Conservation (phyloP, 1,139 yeast genomes). For the Blastobotrys buckinghamii region DNA sequence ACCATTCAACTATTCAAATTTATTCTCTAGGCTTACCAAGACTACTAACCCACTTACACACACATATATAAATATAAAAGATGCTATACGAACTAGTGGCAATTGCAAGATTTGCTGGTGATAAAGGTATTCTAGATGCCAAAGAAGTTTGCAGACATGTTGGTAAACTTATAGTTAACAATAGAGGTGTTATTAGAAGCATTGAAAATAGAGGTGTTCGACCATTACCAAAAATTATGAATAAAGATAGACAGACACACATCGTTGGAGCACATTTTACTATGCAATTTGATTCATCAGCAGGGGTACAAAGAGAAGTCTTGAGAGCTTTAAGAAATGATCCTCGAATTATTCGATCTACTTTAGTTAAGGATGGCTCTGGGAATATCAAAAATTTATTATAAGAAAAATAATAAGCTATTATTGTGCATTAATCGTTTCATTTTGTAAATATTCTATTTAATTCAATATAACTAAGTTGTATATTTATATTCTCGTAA, state of each 20-base stretch:
- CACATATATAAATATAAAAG: neutral
- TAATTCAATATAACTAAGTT: neutral
- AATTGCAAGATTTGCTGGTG: conserved; percentile 54
- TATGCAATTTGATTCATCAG: conserved; percentile 79
- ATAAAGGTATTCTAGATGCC: conserved; percentile 31
- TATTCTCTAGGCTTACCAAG: too few relatives aligned
- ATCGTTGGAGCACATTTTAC: conserved; percentile 86
- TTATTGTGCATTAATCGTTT: too few relatives aligned
- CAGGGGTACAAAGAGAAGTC: conserved; percentile 81
- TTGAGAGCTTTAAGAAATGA: conserved; percentile 74
- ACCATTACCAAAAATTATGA: conserved; percentile 72
- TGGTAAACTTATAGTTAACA: conserved; percentile 75
- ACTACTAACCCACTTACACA: neutral
- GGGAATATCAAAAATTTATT: conserved; percentile 27
- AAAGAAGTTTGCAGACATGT: conserved; percentile 65
- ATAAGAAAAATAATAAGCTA: too few relatives aligned
- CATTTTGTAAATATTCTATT: neutral
- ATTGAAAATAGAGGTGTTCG: conserved; percentile 74
- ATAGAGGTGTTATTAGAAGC: conserved; percentile 87
- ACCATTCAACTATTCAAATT: too few relatives aligned
- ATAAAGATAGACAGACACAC: conserved; percentile 83
- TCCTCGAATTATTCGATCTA: conserved; percentile 83
- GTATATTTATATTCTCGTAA: conserved; percentile 73
- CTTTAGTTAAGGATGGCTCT: conserved; percentile 64
- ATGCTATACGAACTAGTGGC: conserved; percentile 93